A percentile compares a stretch with the other conserved stretches of the same genome.
These are phyloP conservation scores for Fusarium praegraminearum DNA, from an alignment of 2,329 filamentous ascomycete genomes.

Conservation along the genomic window DNA sequence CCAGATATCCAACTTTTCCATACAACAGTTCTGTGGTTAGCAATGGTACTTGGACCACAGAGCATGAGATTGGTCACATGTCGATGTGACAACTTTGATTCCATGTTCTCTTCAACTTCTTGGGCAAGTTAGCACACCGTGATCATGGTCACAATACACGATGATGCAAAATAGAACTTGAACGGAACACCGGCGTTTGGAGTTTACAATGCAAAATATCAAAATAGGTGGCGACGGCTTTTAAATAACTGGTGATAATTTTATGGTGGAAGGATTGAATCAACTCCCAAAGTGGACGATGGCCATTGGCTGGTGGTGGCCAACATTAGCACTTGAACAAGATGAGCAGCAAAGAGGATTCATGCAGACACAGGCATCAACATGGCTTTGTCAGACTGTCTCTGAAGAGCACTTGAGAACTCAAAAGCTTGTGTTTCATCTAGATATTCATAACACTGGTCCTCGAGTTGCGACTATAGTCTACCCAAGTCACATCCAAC, in stretches of 20 bases:
- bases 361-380: slow-evolving; percentile 9
- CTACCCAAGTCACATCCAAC: slow-evolving; percentile 1
- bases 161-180: slow-evolving; percentile 8
- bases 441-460: not conserved
- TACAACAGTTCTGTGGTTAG: not conserved
- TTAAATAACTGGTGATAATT: slow-evolving; percentile 19
- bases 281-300: slow-evolving; percentile 12
- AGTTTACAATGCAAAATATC: slow-evolving; percentile 35
- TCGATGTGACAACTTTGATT: not conserved
- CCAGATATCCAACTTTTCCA: not conserved
- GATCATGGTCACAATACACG: not conserved
- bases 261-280: slow-evolving; percentile 15
- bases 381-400: not conserved
- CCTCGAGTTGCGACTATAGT: not conserved
- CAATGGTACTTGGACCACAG: not conserved
- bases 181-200: slow-evolving; percentile 40
- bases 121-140: not conserved
- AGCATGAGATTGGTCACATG: not conserved
- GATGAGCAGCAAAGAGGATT: slow-evolving; percentile 4
- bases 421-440: not conserved
- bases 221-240: slow-evolving; percentile 12
- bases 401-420: not conserved
- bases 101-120: slow-evolving; percentile 2
- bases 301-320: slow-evolving; percentile 34
- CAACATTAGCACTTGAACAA: slow-evolving; percentile 24